Base-by-base conservation (phyloP, 768 basidiomycete species). In the Strobilomyces echinocephalus region DNA sequence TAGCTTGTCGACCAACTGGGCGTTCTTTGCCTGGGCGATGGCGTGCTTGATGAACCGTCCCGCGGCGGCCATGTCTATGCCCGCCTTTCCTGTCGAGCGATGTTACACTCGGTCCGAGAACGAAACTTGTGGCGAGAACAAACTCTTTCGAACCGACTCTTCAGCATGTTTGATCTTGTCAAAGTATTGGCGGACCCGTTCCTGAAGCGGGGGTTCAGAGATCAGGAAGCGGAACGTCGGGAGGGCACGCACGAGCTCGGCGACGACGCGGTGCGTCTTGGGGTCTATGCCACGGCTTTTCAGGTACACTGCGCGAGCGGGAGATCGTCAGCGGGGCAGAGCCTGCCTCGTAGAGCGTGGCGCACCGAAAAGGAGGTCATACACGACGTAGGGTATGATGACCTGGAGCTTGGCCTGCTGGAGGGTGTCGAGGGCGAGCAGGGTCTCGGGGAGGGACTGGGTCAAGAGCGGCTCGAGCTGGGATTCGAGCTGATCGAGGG, bases 381-480 rank as follows among this genome's bases (percentile, higher is more conserved):
- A 90, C 4, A 87, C 77, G 30, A 90, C 75, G 69, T 93, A 93
- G n/a, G 89, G 88, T 40, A 93, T 64, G 34, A 82, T 74, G 6
- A 84, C 84, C 57, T 93, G 87, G 3, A 92, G 69, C 68, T 91
- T 91, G 24, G 90, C 91, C 62, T 90, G 87, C 54, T 91, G 85
- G 20, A 93, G 74, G 8, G 82, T 80, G 55, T 88, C 83, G 24
- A 91, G 75, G 12, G 74, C 74, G 21, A 85, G 69, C 15, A 84
- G 64, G 0, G 83, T 81, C 59, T 91, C 86, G 6, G 84, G 79
- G 14, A 93, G 76, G 3, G 86, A 76, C 54, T 85, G 79, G 0
- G 84, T 69, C 40, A 92, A 76, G 11, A 93, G 71, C 8, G 87
- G 83, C 15, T 83, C 82, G 1, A 93, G 78, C 4, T 75, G 67